Evolutionary conservation across 768 basidiomycete genomes (phyloP), one percentile per base, ranked within the genome.

Genomic region (Tulasnella sp.): DNA sequence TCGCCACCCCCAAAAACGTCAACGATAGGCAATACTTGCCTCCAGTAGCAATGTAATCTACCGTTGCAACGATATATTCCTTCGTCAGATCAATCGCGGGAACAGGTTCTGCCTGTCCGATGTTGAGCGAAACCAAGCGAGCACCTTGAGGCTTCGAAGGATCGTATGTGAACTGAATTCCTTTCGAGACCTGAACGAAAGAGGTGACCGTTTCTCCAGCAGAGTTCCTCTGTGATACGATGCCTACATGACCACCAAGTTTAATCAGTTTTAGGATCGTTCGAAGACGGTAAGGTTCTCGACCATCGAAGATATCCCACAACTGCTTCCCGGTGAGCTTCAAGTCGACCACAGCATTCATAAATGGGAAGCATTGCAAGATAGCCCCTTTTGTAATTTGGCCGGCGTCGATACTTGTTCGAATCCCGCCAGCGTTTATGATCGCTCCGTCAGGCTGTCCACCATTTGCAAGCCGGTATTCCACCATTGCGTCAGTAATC

Each of bases 321-420:
- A 87, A 82, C 80, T 86, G 82, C 10, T 81, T 80, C 29, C 86
- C 87, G 13, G 85, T 86, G 80, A 87, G 84, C 23, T 81, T 77
- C 76, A 87, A 82, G 79, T 87, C 85, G 74, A 83, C 83, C 35
- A 87, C 81, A 51, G 83, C 81, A 81, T 87, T 86, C 15, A 84
- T 84, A 80, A 87, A 88, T 29, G 87, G 87, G 83, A 87, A 86
- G 42, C 84, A 82, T 35, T 85, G 85, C 74, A 87, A 81, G 37
- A 85, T 42, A 5, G 48, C 55, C 9, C 80, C 79, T 73, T 84
- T 81, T 13, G 87, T 85, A 79, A 87, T 82, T 79, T 86, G 83
- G 1, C 86, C 86, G 0, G 83, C 82, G 37, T 85, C 84, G 80
- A 87, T 85, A 55, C 84, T 81, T 0, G 84, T 81, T 29, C 87